Conservation (phyloP, 495 filamentous ascomycete species). For the Aspergillus funiculosus region DNA sequence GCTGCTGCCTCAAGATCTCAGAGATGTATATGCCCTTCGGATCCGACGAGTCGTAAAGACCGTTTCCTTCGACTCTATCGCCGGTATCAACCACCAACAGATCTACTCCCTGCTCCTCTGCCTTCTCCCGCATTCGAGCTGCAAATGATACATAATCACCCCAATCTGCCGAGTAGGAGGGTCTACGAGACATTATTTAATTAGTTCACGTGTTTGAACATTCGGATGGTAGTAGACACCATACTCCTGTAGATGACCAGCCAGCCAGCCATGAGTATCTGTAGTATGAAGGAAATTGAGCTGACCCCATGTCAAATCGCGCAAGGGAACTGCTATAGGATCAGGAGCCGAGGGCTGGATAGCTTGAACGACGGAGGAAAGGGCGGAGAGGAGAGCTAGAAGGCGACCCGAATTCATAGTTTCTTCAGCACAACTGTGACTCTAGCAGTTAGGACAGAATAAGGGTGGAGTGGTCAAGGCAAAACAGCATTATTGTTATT, state of each 20-base stretch:
- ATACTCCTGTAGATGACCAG: slow-evolving; percentile 86
- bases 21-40: slow-evolving; percentile 85
- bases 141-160: slow-evolving; percentile 96
- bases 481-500: too few relatives aligned
- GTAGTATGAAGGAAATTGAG: slow-evolving; percentile 94
- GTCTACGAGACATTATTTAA: slow-evolving; percentile 38
- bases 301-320: slow-evolving; percentile 81
- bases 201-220: slow-evolving; percentile 9
- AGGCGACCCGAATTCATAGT: too few relatives aligned
- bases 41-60: slow-evolving; percentile 84
- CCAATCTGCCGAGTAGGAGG: slow-evolving; percentile 92
- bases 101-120: slow-evolving; percentile 72
- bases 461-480: not conserved
- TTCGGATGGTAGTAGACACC: slow-evolving; percentile 7
- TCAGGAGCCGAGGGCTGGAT: slow-evolving; percentile 74
- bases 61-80: slow-evolving; percentile 91
- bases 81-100: slow-evolving; percentile 89
- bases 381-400: not conserved
- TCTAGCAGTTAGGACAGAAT: too few relatives aligned
- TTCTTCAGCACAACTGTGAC: too few relatives aligned
- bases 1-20: slow-evolving; percentile 75
- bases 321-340: slow-evolving; percentile 75
- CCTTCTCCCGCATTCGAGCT: slow-evolving; percentile 67
- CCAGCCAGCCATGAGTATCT: slow-evolving; percentile 94
- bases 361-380: slow-evolving; percentile 35